Conservation (phyloP, 2,329 filamentous ascomycete species). For the Dendryphion nanum region DNA sequence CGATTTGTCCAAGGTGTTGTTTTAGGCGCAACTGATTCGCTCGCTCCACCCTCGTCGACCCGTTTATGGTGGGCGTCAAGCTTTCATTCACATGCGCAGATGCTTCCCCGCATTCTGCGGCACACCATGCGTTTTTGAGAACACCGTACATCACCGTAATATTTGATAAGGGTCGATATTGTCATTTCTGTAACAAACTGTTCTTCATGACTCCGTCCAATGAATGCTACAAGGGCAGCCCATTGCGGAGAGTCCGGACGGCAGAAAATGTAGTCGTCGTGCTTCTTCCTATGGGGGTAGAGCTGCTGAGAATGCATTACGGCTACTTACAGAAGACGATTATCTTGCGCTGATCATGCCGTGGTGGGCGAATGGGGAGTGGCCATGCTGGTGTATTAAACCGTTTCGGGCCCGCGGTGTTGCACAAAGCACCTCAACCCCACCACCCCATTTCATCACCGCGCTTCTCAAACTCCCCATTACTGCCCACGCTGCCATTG, state of each 20-base stretch:
- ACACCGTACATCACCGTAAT: conserved; percentile 2
- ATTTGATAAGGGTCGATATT: neutral
- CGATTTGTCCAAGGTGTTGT: no score
- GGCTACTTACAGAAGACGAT: no score
- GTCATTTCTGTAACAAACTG: no score
- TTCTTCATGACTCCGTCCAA: no score
- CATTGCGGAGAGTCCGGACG: neutral
- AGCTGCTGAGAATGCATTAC: no score
- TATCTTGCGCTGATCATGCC: no score
- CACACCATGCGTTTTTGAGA: neutral
- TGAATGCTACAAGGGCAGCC: conserved; percentile 1
- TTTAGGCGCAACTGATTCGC: conserved; percentile 7
- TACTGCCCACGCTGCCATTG: conserved; percentile 24
- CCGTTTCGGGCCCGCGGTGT: conserved; percentile 17
- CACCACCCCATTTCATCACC: conserved; percentile 36
- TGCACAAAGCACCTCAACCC: conserved; percentile 32
- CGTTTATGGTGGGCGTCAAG: conserved; percentile 2
- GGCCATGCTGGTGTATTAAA: no score
- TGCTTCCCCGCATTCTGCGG: conserved; percentile 12
- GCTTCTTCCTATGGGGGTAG: conserved; percentile 7
- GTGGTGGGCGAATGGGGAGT: no score
- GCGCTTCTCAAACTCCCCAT: conserved; percentile 17
- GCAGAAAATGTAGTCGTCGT: neutral
- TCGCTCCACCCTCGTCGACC: conserved; percentile 1
- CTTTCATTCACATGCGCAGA: conserved; percentile 8